These are phyloP conservation scores for Annulohypoxylon maeteangense DNA, from an alignment of 495 filamentous ascomycete species.

Conservation along the genomic window DNA sequence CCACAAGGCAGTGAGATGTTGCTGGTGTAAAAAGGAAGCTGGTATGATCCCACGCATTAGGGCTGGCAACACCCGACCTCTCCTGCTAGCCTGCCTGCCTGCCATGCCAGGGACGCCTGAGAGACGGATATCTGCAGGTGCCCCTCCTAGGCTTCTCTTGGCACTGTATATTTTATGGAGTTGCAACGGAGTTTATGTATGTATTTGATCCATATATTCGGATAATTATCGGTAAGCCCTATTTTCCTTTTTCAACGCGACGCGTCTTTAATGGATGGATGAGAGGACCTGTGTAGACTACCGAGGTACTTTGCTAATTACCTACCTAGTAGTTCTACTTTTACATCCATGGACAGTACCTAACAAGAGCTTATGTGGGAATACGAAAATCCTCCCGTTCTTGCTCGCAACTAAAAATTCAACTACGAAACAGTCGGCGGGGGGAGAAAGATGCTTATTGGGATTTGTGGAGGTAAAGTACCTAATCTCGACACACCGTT, in stretches of 20 bases:
- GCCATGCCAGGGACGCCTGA: constrained; percentile 28
- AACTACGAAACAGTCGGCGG: not conserved
- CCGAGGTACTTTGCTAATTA: not conserved
- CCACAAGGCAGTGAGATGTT: constrained; percentile 31
- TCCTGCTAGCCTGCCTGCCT: constrained; percentile 3
- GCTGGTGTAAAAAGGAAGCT: constrained; percentile 22
- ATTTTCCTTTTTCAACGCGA: constrained; percentile 15
- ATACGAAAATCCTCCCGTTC: not conserved
- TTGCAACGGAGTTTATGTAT: not conserved
- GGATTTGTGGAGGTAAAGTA: constrained; percentile 84
- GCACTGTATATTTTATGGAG: constrained; percentile 14
- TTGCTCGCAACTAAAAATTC: not conserved
- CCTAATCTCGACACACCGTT: constrained; percentile 17
- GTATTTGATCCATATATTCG: not conserved
- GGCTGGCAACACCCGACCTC: constrained; percentile 37
- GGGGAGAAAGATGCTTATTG: constrained; percentile 80
- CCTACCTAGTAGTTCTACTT: not conserved
- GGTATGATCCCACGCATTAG: constrained; percentile 29
- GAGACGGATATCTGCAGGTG: constrained; percentile 33
- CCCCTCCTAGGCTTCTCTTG: constrained; percentile 35
- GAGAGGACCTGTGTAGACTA: not conserved
- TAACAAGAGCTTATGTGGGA: not conserved
- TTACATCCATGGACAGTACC: not conserved
- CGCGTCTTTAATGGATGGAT: constrained; percentile 1
- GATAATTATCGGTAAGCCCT: constrained; percentile 23